Percentiles rank a stretch among this genome's conserved stretches.
These are phyloP conservation scores for Lithohypha guttulata DNA, from an alignment of 2,329 filamentous ascomycete species.

Conservation along the genomic window DNA sequence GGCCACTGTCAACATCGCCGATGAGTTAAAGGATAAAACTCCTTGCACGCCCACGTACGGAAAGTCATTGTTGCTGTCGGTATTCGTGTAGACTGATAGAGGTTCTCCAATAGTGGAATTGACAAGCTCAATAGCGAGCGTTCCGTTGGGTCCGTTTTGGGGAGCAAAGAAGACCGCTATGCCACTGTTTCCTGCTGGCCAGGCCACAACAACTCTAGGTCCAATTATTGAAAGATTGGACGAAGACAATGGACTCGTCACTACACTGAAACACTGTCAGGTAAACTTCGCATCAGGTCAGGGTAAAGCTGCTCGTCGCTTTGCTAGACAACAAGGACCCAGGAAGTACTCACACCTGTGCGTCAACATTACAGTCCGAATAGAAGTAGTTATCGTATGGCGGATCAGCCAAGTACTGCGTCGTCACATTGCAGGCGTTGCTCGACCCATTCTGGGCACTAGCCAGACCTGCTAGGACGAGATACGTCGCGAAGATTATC, in stretches of 20 bases:
- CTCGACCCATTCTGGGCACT: slow-evolving; percentile 4
- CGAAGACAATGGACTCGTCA: slow-evolving; percentile 46
- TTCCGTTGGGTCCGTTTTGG: slow-evolving; percentile 42
- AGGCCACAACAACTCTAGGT: slow-evolving; percentile 51
- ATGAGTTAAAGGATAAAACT: slow-evolving; percentile 46
- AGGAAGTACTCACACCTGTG: too few relatives aligned
- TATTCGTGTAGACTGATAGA: slow-evolving; percentile 37
- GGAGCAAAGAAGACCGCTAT: slow-evolving; percentile 47
- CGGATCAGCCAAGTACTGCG: slow-evolving; percentile 41
- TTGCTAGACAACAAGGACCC: too few relatives aligned
- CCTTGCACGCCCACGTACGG: slow-evolving; percentile 45
- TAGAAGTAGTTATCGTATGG: slow-evolving; percentile 58
- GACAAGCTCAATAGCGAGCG: slow-evolving; percentile 42
- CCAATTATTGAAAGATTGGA: slow-evolving; percentile 46
- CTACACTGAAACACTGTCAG: too few relatives aligned
- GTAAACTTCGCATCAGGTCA: too few relatives aligned
- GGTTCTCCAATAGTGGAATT: slow-evolving; percentile 40
- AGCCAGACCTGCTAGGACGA: too few relatives aligned
- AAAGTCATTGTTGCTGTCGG: slow-evolving; percentile 22
- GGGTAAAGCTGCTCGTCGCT: too few relatives aligned
- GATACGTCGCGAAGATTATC: too few relatives aligned
- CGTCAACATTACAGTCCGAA: slow-evolving; percentile 50
- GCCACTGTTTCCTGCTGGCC: slow-evolving; percentile 57
- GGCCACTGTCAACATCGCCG: slow-evolving; percentile 44
- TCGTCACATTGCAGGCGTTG: slow-evolving; percentile 25